phyloP scores from a whole-genome alignment of 495 filamentous ascomycete species.

The Gamarada debralockiae region DNA sequence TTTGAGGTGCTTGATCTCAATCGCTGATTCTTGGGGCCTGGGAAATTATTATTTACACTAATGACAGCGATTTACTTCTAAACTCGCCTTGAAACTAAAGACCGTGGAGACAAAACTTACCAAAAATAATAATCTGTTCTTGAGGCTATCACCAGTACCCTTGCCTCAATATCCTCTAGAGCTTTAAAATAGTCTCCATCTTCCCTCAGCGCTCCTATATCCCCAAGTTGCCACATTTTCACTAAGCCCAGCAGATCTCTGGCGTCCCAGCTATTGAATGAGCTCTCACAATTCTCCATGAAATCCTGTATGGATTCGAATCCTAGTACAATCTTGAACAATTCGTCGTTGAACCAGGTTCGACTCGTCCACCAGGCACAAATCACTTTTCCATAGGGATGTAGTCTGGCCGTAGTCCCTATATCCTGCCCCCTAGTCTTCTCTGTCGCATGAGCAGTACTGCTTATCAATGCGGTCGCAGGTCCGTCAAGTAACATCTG shows the following conservation, averaged over 20 bases:
- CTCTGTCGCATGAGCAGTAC: constrained; percentile 34
- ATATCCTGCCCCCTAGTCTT: constrained; percentile 21
- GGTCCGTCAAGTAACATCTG: constrained; percentile 44
- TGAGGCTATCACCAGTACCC: constrained; percentile 39
- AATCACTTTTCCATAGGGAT: constrained; percentile 39
- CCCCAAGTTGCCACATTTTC: constrained; percentile 40
- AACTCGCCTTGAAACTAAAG: background rate
- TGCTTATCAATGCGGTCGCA: constrained; percentile 31
- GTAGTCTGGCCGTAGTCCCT: constrained; percentile 25
- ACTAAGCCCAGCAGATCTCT: constrained; percentile 36
- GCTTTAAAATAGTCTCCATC: constrained; percentile 29
- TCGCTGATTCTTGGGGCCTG: constrained; percentile 29
- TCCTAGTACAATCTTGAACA: constrained; percentile 32
- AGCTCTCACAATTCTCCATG: constrained; percentile 31
- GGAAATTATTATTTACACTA: constrained; percentile 1
- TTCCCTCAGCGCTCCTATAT: constrained; percentile 30
- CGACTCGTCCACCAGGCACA: constrained; percentile 37
- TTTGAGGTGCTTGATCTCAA: constrained; percentile 35
- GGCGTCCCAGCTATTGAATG: constrained; percentile 31
- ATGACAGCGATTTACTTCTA: background rate
- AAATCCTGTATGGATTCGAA: constrained; percentile 9
- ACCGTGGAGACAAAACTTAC: constrained; percentile 15
- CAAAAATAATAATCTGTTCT: constrained; percentile 42
- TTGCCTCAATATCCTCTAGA: constrained; percentile 34
- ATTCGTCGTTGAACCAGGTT: constrained; percentile 37